Conservation (phyloP, 148 eudicot genomes). For the Diospyros kaki region DNA sequence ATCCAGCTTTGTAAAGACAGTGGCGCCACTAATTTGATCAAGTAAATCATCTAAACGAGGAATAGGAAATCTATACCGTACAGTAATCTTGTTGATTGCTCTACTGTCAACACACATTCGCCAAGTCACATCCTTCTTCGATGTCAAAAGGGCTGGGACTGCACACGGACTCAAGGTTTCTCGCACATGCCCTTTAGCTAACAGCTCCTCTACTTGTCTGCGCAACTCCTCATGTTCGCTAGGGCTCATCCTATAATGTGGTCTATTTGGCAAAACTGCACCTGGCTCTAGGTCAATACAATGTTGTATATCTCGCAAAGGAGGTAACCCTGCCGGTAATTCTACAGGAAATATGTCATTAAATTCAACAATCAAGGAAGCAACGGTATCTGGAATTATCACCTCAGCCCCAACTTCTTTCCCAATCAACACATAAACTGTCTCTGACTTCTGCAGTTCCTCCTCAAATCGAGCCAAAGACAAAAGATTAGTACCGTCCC, state of each 20-base stretch:
- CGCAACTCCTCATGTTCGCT: not conserved
- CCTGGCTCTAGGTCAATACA: not conserved
- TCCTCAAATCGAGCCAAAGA: no score
- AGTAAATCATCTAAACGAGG: slow-evolving; percentile 7
- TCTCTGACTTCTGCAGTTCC: no score
- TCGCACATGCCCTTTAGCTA: not conserved
- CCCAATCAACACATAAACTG: no score
- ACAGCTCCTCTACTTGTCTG: not conserved
- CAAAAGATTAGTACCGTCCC: no score
- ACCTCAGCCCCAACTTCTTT: no score
- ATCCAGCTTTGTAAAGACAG: not conserved
- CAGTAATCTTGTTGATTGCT: not conserved
- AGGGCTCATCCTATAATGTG: not conserved
- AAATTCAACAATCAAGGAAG: no score
- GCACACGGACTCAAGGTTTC: slow-evolving; percentile 1
- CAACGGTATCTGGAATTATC: no score
- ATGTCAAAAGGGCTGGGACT: not conserved
- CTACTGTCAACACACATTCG: slow-evolving; percentile 6
- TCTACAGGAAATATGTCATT: not conserved
- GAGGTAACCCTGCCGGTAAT: not conserved
- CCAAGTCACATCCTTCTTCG: slow-evolving; percentile 7
- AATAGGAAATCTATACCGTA: not conserved
- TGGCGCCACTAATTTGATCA: not conserved
- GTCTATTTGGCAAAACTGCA: not conserved
- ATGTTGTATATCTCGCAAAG: not conserved